phyloP scores from a whole-genome alignment of 2,329 filamentous ascomycete species.

The Paramyrothecium sp. region DNA sequence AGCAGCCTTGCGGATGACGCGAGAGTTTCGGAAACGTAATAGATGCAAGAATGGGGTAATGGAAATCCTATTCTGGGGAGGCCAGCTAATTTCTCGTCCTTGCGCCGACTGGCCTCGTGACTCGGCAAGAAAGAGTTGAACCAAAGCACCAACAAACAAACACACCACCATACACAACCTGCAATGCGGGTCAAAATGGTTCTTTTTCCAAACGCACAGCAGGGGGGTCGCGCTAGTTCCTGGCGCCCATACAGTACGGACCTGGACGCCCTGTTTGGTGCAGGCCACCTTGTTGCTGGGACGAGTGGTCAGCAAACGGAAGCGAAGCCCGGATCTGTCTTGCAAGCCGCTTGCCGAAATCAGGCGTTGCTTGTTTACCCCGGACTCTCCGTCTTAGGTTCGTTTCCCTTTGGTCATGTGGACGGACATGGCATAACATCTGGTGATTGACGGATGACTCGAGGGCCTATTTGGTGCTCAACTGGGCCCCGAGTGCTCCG shows the following conservation, averaged over 20 bases:
- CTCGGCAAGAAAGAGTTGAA: not conserved
- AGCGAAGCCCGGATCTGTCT: too few relatives aligned
- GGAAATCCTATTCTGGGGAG: constrained; percentile 13
- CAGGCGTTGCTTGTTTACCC: not conserved
- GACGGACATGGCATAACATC: not conserved
- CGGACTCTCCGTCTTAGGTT: not conserved
- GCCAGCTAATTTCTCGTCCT: not conserved
- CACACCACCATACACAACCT: not conserved
- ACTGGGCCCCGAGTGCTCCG: not conserved
- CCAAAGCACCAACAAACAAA: not conserved
- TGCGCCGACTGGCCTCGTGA: not conserved
- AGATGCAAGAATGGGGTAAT: constrained; percentile 21
- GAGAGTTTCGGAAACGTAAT: constrained; percentile 23
- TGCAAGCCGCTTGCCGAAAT: not conserved
- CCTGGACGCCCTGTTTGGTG: not conserved
- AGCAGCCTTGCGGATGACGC: not conserved
- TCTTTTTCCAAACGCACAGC: not conserved
- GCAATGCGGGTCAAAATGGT: not conserved
- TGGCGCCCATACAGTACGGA: not conserved
- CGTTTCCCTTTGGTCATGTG: not conserved
- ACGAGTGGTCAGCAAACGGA: too few relatives aligned
- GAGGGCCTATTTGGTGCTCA: not conserved
- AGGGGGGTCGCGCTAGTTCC: not conserved
- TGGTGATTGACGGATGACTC: not conserved
- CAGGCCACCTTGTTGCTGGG: too few relatives aligned